Evolutionary conservation across 805 yeast species (phyloP), one percentile per base, ranked within the genome.

Genomic region (Kodamaea kakaduensis): DNA sequence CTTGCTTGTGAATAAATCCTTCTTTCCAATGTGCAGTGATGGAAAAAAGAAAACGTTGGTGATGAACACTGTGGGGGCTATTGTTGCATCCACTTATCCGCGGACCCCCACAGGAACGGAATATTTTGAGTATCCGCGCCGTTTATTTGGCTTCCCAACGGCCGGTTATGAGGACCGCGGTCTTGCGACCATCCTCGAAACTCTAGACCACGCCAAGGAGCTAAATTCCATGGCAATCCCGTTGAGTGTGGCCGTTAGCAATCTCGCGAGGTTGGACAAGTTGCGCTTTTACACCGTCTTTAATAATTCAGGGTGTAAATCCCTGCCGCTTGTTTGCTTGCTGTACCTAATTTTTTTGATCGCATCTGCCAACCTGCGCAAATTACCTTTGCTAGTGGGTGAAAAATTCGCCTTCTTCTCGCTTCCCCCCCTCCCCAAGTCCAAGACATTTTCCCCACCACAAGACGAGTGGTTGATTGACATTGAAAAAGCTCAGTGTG

Each of bases 361-460:
- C 38, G 31, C 20, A 15, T 22, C 15, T 12, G 7, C 8, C 18
- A n/a, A 28, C 16, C 23, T 18, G 8, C 17, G 6, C 25, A 17
- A 16, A 17, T 17, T 14, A 29, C 33, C 38, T n/a, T 18, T 23
- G 14, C 16, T 23, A 3, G 26, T 35, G 2, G 14, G 17, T 6
- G 25, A 34, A 13, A 43, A 43, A 12, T 56, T 51, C 35, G 32
- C 37, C 2, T 38, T 32, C 8, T 49, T 54, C 17, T 32, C 38
- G 6, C 31, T 54, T 18, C 64, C 67, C 3, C 67, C 69, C 2
- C 25, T 61, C 6, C 45, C 67, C 7, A 59, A 6, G 9, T 25
- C 27, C 6, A n/a, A 14, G 9, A 27, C 6, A 12, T 4, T n/a
- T n/a, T n/a, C n/a, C n/a, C n/a, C n/a, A n/a, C n/a, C n/a, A n/a